Conservation (phyloP, 495 filamentous ascomycete genomes). For the Daldinia concentrica region DNA sequence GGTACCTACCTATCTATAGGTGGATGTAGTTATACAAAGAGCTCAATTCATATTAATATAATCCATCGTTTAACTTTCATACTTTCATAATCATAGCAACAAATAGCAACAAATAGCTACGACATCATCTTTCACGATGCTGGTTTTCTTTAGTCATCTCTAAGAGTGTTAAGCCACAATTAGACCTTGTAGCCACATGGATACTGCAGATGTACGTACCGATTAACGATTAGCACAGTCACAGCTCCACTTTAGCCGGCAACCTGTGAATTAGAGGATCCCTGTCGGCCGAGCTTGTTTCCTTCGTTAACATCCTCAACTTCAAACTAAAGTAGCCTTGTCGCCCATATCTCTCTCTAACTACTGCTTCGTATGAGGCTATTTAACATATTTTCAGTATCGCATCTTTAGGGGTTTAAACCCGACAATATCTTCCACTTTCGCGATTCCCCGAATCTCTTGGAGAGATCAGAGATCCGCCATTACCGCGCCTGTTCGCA, state of each 20-base stretch:
- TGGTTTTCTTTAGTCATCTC: not conserved
- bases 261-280: not conserved
- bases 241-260: not conserved
- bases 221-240: not conserved
- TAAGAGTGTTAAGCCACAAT: not conserved
- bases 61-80: not conserved
- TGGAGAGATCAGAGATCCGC: not conserved
- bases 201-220: not conserved
- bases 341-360: not conserved
- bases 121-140: not conserved
- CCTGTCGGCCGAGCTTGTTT: not conserved
- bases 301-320: constrained; percentile 10
- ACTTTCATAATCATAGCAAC: not conserved
- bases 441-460: not conserved
- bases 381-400: constrained; percentile 3
- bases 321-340: constrained; percentile 2
- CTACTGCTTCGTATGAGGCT: not conserved
- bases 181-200: not conserved
- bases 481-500: not conserved
- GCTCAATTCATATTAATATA: too few species aligned
- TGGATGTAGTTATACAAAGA: too few species aligned
- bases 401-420: not conserved
- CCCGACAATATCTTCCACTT: not conserved
- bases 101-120: not conserved
- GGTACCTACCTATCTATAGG: too few species aligned